Evolutionary conservation across 805 yeast species (phyloP).

Genomic region (Ascoidea tarda): DNA sequence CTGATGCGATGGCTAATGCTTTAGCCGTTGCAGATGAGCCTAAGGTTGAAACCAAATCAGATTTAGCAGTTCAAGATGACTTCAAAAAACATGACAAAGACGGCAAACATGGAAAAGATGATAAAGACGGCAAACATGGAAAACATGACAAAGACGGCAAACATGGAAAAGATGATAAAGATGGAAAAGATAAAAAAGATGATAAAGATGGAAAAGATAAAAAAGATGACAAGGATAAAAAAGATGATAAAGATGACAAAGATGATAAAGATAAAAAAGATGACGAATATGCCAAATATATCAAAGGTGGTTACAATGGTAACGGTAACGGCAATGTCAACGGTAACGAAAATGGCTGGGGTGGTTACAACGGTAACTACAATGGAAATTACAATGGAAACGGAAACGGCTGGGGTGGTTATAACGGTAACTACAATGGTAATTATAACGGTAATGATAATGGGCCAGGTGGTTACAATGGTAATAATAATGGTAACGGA

Average conservation of each 20-base stretch:
- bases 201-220: not conserved
- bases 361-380: not conserved
- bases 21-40: too few species aligned
- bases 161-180: not conserved
- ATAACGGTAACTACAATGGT: not conserved
- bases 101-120: not conserved
- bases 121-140: not conserved
- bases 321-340: not conserved
- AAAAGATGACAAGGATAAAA: too few species aligned
- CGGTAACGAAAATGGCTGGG: not conserved
- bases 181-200: not conserved
- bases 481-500: too few species aligned
- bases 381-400: too few species aligned
- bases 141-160: not conserved
- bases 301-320: constrained; percentile 1
- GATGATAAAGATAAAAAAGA: not conserved
- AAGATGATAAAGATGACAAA: not conserved
- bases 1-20: not conserved
- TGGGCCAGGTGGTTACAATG: too few species aligned
- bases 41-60: too few species aligned
- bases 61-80: not conserved
- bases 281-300: not conserved
- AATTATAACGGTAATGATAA: not conserved
- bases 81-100: not conserved
- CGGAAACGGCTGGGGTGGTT: not conserved